Conservation (phyloP, 495 filamentous ascomycete species). For the Thermochaetoides thermophila region DNA sequence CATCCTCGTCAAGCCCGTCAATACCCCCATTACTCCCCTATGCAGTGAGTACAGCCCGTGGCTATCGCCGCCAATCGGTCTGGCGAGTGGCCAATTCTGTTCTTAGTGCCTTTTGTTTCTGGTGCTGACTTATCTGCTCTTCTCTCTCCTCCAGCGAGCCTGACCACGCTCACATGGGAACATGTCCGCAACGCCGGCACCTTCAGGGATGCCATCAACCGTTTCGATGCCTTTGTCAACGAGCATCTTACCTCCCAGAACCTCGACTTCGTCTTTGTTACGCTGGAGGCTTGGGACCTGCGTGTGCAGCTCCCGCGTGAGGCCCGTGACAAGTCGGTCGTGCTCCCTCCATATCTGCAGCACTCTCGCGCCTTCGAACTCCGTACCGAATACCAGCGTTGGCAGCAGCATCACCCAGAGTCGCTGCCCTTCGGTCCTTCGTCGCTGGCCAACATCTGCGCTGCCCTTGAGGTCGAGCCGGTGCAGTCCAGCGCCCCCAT, state of each 20-base stretch:
- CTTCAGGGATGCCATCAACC: slow-evolving; percentile 91
- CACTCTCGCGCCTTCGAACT: slow-evolving; percentile 95
- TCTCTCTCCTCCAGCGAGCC: no score
- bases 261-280: slow-evolving; percentile 94
- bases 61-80: slow-evolving; percentile 4
- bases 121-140: no score
- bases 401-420: slow-evolving; percentile 96
- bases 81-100: slow-evolving; percentile 6
- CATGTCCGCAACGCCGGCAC: slow-evolving; percentile 92
- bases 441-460: slow-evolving; percentile 91
- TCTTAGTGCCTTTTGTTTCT: background rate
- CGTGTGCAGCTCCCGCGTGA: slow-evolving; percentile 94
- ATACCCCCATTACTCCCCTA: slow-evolving; percentile 93
- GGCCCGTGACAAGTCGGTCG: slow-evolving; percentile 93
- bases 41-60: slow-evolving; percentile 64
- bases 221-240: slow-evolving; percentile 81
- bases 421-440: slow-evolving; percentile 92
- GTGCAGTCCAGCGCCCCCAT: slow-evolving; percentile 94
- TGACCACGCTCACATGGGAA: slow-evolving; percentile 97
- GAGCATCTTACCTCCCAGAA: slow-evolving; percentile 76
- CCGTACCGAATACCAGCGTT: slow-evolving; percentile 90
- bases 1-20: slow-evolving; percentile 93
- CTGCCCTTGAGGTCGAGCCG: slow-evolving; percentile 91
- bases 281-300: slow-evolving; percentile 94
- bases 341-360: slow-evolving; percentile 89